Conservation (phyloP, 805 yeast species). For the Metschnikowia sp. region DNA sequence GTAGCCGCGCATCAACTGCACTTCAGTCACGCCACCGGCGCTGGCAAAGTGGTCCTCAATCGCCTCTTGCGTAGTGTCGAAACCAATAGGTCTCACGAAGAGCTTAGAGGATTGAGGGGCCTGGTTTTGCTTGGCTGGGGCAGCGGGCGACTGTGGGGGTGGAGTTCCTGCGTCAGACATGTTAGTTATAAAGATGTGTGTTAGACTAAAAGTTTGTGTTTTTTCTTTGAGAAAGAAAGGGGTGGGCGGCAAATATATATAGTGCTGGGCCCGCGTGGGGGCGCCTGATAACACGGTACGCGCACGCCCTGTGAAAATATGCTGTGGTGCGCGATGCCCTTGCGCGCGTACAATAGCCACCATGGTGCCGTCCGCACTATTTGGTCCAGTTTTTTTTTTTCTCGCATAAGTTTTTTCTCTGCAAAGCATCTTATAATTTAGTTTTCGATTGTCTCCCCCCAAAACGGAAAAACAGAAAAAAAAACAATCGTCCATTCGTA, state of each 20-base stretch:
- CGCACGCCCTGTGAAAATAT: neutral
- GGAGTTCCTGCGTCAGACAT: slow-evolving; percentile 2
- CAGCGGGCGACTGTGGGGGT: neutral
- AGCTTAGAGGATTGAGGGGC: slow-evolving; percentile 20
- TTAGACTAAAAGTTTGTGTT: too few relatives aligned
- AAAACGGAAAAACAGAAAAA: too few relatives aligned
- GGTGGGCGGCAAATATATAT: too few relatives aligned
- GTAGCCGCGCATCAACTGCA: slow-evolving; percentile 73
- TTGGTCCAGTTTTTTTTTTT: too few relatives aligned
- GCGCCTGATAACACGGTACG: neutral
- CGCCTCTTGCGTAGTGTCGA: slow-evolving; percentile 49
- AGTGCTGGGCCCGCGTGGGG: too few relatives aligned
- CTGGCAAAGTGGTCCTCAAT: slow-evolving; percentile 65
- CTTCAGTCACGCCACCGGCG: slow-evolving; percentile 64
- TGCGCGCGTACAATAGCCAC: too few relatives aligned
- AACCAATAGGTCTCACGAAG: slow-evolving; percentile 63
- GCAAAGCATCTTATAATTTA: too few relatives aligned
- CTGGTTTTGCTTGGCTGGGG: neutral
- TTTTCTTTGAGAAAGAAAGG: too few relatives aligned
- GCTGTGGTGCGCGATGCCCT: too few relatives aligned
- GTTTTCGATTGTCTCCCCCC: too few relatives aligned
- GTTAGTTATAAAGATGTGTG: neutral
- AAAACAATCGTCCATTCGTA: neutral
- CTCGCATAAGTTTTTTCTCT: too few relatives aligned
- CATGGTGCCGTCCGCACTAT: too few relatives aligned